phyloP scores from a whole-genome alignment of 2,329 filamentous ascomycete species.

The Colletotrichum truncatum region DNA sequence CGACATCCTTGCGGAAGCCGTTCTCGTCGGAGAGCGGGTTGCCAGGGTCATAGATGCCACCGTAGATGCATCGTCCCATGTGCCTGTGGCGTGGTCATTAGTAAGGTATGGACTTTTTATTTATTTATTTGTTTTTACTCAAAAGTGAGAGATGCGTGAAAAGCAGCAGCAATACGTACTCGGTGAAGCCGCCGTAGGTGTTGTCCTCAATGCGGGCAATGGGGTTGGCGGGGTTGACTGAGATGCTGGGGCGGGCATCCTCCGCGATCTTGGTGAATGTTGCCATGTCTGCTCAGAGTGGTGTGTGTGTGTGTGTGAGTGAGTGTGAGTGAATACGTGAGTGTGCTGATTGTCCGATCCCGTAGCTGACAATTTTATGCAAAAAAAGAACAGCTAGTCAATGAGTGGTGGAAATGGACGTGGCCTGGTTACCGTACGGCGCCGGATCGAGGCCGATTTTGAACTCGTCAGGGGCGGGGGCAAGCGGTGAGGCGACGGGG shows the following conservation, averaged over 20 bases:
- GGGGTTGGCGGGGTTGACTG: slow-evolving; percentile 70
- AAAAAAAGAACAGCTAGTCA: background rate
- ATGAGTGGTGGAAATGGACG: slow-evolving; percentile 30
- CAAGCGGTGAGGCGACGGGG: slow-evolving; percentile 21
- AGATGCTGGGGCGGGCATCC: slow-evolving; percentile 69
- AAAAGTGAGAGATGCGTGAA: background rate
- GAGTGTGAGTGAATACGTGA: background rate
- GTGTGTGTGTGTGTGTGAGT: background rate
- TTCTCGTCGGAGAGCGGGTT: slow-evolving; percentile 77
- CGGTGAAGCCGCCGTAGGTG: slow-evolving; percentile 86
- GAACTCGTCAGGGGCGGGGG: slow-evolving; percentile 27
- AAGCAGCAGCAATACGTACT: slow-evolving; percentile 61
- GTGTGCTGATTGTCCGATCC: background rate
- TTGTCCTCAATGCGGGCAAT: slow-evolving; percentile 81
- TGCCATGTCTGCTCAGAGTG: slow-evolving; percentile 61
- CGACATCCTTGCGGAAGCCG: slow-evolving; percentile 83
- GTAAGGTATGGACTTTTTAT: background rate
- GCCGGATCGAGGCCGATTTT: slow-evolving; percentile 27
- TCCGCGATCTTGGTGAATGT: slow-evolving; percentile 76
- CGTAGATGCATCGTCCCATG: slow-evolving; percentile 90
- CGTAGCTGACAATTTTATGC: slow-evolving; percentile 6
- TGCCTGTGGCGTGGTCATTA: slow-evolving; percentile 61
- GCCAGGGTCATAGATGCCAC: slow-evolving; percentile 82
- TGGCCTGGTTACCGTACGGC: background rate
- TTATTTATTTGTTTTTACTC: no score